These are phyloP conservation scores for Triticum aestivum DNA, from an alignment of 176 grass and related monocot genomes.

Conservation along the genomic window IWGSC_CS_RefSeq_v2.1 NC_057807.1:419058732-419059231, in stretches of 20 bases:
- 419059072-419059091: background rate
- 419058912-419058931: background rate
- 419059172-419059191: no score
- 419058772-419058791: background rate
- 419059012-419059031: background rate
- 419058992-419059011: background rate
- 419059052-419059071: background rate
- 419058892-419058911: slow-evolving; percentile 14
- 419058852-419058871: slow-evolving; percentile 32
- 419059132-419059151: background rate
- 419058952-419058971: background rate
- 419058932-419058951: slow-evolving; percentile 20
- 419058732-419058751: background rate
- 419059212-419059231: no score
- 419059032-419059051: background rate
- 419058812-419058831: background rate
- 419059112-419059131: background rate
- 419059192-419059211: no score
- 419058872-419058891: background rate
- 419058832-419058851: slow-evolving; percentile 16
- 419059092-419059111: background rate
- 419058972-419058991: background rate
- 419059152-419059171: no score
- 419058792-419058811: background rate
- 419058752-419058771: background rate